phyloP scores from a whole-genome alignment of 805 yeast genomes.

The Candida nemodendra region DNA sequence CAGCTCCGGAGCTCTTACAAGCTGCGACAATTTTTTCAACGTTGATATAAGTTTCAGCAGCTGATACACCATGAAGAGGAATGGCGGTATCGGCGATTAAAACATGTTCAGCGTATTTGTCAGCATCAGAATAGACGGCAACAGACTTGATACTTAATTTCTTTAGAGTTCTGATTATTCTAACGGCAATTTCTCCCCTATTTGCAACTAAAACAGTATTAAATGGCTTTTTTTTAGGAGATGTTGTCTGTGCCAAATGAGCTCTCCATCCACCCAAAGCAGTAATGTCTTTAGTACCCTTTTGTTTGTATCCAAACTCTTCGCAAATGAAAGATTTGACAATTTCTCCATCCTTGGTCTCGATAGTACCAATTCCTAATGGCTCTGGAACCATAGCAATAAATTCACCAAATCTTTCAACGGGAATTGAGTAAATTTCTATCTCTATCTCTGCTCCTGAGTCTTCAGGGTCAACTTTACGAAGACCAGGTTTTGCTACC shows the following conservation, averaged over 20 bases:
- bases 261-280: constrained; percentile 83
- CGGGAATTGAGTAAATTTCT: constrained; percentile 84
- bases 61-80: constrained; percentile 75
- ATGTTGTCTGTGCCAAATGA: constrained; percentile 41
- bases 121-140: constrained; percentile 90
- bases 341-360: constrained; percentile 75
- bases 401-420: constrained; percentile 75
- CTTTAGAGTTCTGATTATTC: constrained; percentile 86
- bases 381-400: constrained; percentile 91
- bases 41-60: constrained; percentile 87
- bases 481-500: constrained; percentile 83
- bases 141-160: constrained; percentile 74
- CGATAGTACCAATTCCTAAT: constrained; percentile 91
- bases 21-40: constrained; percentile 84
- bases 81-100: constrained; percentile 77
- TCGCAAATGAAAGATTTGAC: constrained; percentile 95
- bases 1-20: constrained; percentile 78
- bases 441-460: constrained; percentile 64
- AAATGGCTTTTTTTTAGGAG: constrained; percentile 52
- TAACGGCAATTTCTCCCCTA: constrained; percentile 96
- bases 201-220: constrained; percentile 89
- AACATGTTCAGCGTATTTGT: constrained; percentile 85
- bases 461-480: constrained; percentile 50
- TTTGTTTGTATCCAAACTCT: constrained; percentile 72
- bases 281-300: constrained; percentile 81